These are phyloP conservation scores for Withania somnifera DNA, from an alignment of 305 asterid species.

Conservation along the genomic window DNA sequence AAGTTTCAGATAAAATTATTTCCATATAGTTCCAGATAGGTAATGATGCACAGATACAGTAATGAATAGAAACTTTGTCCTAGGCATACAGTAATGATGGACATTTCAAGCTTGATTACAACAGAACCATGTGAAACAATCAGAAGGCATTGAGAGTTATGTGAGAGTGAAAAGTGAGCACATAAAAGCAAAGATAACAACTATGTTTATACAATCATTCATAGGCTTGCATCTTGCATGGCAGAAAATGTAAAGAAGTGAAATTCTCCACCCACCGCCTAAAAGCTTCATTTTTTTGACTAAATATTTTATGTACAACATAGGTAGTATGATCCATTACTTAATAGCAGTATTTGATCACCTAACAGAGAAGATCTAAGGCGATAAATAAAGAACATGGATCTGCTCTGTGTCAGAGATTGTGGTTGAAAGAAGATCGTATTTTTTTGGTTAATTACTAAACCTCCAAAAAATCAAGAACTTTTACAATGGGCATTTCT, in stretches of 20 bases:
- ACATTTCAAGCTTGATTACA: background rate
- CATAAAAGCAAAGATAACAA: background rate
- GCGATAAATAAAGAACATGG: background rate
- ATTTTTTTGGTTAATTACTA: background rate
- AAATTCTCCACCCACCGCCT: background rate
- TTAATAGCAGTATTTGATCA: background rate
- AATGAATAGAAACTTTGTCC: background rate
- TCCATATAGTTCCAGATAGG: background rate
- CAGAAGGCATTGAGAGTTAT: background rate
- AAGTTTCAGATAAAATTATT: background rate
- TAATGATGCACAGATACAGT: background rate
- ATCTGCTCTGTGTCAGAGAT: background rate
- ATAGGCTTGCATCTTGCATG: background rate
- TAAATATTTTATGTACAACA: background rate
- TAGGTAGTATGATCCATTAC: background rate
- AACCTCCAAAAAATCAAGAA: background rate
- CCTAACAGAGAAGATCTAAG: background rate
- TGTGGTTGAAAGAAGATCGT: background rate
- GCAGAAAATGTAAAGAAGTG: background rate
- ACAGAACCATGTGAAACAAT: background rate
- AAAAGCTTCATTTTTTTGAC: background rate
- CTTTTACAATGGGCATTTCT: background rate
- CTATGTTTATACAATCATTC: background rate
- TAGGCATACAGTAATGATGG: background rate
- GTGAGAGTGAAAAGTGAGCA: background rate